phyloP scores from a whole-genome alignment of 495 filamentous ascomycete genomes.

The Talaromyces ruber region DNA sequence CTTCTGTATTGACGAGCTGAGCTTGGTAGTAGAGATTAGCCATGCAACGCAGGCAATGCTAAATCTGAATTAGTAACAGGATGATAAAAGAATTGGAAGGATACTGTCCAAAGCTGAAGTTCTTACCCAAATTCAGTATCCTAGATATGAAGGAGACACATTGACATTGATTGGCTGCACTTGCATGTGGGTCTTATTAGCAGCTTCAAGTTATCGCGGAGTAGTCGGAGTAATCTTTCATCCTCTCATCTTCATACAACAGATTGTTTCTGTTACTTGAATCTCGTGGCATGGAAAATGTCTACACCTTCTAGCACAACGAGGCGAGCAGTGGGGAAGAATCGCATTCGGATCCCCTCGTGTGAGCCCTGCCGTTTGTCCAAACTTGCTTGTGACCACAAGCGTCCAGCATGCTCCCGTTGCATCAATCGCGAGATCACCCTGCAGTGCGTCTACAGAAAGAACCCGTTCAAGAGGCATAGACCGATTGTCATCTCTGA shows the following conservation, averaged over 20 bases:
- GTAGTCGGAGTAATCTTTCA: background rate
- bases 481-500: constrained; percentile 1
- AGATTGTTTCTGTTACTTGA: background rate
- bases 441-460: constrained; percentile 28
- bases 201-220: background rate
- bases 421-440: constrained; percentile 17
- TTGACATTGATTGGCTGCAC: background rate
- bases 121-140: background rate
- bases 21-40: background rate
- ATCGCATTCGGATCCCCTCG: constrained; percentile 8
- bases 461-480: constrained; percentile 26
- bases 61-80: no score
- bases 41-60: no score
- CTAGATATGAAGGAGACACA: background rate
- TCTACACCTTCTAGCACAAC: background rate
- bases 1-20: background rate
- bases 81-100: no score
- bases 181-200: background rate
- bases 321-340: constrained; percentile 4
- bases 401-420: constrained; percentile 28
- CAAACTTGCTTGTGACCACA: constrained; percentile 34
- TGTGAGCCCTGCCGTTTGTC: constrained; percentile 34
- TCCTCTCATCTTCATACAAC: background rate
- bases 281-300: background rate
- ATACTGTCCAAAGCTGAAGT: no score